Evolutionary conservation across 2,329 filamentous ascomycete genomes (phyloP), one percentile per base, ranked within the genome.

Genomic region (Fusarium nisikadoi): DNA sequence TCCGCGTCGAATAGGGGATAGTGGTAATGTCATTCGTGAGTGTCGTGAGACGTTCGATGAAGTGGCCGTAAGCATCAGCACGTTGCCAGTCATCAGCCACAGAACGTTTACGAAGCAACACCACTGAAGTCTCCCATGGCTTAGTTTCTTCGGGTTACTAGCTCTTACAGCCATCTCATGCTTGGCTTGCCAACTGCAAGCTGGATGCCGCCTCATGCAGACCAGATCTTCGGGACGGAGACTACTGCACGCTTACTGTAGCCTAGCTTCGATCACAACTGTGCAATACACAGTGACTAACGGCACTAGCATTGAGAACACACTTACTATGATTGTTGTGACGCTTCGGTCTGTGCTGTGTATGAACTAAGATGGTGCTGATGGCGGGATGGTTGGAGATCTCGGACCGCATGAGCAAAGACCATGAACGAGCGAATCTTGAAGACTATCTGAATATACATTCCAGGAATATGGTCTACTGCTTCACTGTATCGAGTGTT

Each of bases 361-460:
- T 31, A 62, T 68, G 19, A 20, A 39, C 56, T 63, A 62, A 63
- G 43, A 25, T 43, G 31, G 20, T 19, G n/a, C n/a, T 39, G 47
- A 50, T 25, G 29, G 25, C n/a, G 54, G 42, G 47, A 66, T 47
- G 31, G 19, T 20, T 38, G 17, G 33, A 53, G 35, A 58, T 50
- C 43, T 49, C 31, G 45, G 43, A 36, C n/a, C 20, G 19, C 38
- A 41, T 68, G 55, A 27, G 43, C 35, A 60, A 29, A 11, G 39
- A 7, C 27, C 42, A 49, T 35, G 53, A 35, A n/a, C 31, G 17
- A 27, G 20, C 14, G 10, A 23, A 6, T n/a, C 16, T 31, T 36
- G 12, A 9, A 38, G 27, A 47, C 27, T 36, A 29, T n/a, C 12
- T n/a, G 5, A 31, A 20, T 14, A 27, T 3, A 20, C 33, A 54